Conservation (phyloP, 306 rosid genomes). For the Trifolium subterraneum region DNA sequence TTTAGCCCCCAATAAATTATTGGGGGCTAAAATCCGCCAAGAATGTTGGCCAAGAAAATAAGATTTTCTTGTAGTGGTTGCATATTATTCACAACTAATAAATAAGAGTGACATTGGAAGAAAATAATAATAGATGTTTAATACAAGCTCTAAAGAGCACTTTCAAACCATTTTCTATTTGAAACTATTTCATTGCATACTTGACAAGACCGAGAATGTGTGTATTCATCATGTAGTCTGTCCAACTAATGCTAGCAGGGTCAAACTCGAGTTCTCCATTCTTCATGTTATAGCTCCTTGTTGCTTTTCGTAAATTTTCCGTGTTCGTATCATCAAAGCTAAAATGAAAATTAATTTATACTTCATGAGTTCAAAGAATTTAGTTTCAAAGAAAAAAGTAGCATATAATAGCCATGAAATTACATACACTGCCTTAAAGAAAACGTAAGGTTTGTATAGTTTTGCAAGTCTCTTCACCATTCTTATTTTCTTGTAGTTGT, state of each 20-base stretch:
- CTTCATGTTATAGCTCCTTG: not conserved
- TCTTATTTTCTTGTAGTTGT: conserved; percentile 1
- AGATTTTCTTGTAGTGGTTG: too few relatives aligned
- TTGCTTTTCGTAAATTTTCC: conserved; percentile 29
- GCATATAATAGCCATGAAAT: not conserved
- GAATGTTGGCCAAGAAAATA: too few relatives aligned
- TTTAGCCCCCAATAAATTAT: too few relatives aligned
- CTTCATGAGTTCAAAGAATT: not conserved
- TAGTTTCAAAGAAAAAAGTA: too few relatives aligned
- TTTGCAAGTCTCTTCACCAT: conserved; percentile 23
- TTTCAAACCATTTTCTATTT: too few relatives aligned
- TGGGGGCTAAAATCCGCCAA: too few relatives aligned
- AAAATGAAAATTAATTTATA: not conserved
- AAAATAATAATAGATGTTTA: too few relatives aligned
- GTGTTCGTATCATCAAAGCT: conserved; percentile 30
- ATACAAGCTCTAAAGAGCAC: too few relatives aligned
- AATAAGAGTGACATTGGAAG: too few relatives aligned
- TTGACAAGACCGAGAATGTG: conserved; percentile 25
- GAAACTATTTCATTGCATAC: not conserved
- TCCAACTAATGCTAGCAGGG: conserved; percentile 17
- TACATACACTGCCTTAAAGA: conserved; percentile 48
- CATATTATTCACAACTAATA: too few relatives aligned
- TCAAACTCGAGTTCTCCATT: conserved; percentile 39
- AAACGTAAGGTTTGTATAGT: conserved; percentile 42
- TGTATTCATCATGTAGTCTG: not conserved